Conservation (phyloP, 163 green algal species). For the Coccomyxa subellipsoidea region DNA sequence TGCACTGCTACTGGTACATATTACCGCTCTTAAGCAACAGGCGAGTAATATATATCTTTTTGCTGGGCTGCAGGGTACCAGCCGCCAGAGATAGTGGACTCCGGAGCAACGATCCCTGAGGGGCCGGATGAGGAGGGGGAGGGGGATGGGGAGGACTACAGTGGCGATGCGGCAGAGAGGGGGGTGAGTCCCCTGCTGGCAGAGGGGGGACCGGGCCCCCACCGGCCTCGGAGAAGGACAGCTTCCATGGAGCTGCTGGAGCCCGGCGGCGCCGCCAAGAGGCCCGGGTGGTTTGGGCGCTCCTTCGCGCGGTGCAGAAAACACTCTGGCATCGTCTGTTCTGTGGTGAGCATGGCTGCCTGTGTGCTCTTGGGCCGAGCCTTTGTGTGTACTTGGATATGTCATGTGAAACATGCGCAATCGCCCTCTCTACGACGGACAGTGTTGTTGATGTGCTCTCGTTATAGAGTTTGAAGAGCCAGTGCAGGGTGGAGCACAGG, state of each 20-base stretch:
- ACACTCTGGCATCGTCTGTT: not conserved
- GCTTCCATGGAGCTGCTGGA: not conserved
- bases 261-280: not conserved
- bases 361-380: not conserved
- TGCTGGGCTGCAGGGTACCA: not conserved
- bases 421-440: no score
- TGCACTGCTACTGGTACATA: no score
- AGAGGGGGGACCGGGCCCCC: no score
- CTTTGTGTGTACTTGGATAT: not conserved
- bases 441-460: no score
- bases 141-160: no score
- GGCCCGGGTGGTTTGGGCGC: not conserved
- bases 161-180: not conserved
- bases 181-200: not conserved
- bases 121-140: not conserved
- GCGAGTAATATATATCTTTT: not conserved
- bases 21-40: not conserved
- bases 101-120: not conserved
- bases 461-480: no score
- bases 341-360: not conserved
- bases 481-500: no score
- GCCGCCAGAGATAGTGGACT: not conserved
- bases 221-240: not conserved
- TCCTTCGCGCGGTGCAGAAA: not conserved
- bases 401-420: no score